phyloP scores from a whole-genome alignment of 139 green algal genomes.

The Spirogloea muscicola region DNA sequence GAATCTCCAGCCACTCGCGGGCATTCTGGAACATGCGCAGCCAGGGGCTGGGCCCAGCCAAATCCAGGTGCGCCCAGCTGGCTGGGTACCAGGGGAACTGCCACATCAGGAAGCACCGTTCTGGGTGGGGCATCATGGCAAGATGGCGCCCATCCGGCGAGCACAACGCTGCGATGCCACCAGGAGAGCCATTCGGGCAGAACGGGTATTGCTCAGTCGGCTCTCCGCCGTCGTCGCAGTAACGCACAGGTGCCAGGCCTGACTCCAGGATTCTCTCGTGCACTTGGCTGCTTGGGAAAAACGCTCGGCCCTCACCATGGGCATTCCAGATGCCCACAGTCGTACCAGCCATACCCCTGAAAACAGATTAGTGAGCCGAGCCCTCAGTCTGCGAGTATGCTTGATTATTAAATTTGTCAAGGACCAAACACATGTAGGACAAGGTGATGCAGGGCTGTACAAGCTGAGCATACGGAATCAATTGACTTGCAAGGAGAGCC shows the following conservation, averaged over 20 bases:
- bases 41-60: conserved; percentile 81
- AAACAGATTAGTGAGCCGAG: too few species aligned
- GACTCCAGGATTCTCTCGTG: conserved; percentile 40
- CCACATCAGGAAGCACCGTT: conserved; percentile 92
- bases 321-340: conserved; percentile 90
- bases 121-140: conserved; percentile 98
- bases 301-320: conserved; percentile 88
- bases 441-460: too few species aligned
- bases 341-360: conserved; percentile 78
- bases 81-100: conserved; percentile 53
- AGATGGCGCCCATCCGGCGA: conserved; percentile 89
- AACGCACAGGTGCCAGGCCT: conserved; percentile 79
- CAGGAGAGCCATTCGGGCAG: conserved; percentile 94
- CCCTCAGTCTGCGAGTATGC: too few species aligned
- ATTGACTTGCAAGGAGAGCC: too few species aligned
- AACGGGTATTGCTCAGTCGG: conserved; percentile 86
- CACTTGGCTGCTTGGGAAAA: conserved; percentile 81
- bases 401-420: too few species aligned
- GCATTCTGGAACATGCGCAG: conserved; percentile 98
- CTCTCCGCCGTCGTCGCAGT: conserved; percentile 25
- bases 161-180: conserved; percentile 88
- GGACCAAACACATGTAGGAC: too few species aligned
- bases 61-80: conserved; percentile 41
- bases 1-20: conserved; percentile 72
- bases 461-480: too few species aligned